phyloP scores from a whole-genome alignment of 805 yeast species.

The Candida peoriensis region DNA sequence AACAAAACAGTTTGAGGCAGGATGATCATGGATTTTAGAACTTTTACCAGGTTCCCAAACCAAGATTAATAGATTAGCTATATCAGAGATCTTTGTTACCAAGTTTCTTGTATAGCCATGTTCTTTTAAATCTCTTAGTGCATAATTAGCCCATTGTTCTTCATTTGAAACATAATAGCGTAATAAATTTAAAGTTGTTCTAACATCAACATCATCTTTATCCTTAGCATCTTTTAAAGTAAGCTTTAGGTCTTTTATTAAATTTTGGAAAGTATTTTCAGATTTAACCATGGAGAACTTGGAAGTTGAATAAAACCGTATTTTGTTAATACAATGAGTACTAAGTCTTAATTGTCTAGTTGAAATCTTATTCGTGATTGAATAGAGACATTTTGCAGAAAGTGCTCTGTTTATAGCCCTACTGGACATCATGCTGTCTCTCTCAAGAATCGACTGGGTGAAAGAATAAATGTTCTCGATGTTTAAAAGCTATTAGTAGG shows the following conservation, averaged over 20 bases:
- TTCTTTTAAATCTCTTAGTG: constrained; percentile 31
- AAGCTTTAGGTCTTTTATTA: constrained; percentile 5
- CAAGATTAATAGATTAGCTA: constrained; percentile 37
- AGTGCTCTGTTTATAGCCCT: too few species aligned
- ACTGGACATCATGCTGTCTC: too few species aligned
- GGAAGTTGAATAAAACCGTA: not conserved
- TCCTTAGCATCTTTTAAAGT: constrained; percentile 1
- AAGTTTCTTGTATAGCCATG: constrained; percentile 32
- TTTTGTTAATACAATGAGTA: too few species aligned
- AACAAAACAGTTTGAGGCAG: constrained; percentile 45
- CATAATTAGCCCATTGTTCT: constrained; percentile 38
- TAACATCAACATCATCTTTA: constrained; percentile 7
- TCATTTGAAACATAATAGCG: constrained; percentile 30
- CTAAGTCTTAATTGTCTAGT: too few species aligned
- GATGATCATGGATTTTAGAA: constrained; percentile 44
- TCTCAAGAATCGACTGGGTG: constrained; percentile 2
- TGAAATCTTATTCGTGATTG: too few species aligned
- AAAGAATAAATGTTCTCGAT: not conserved
- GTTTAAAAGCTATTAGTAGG: not conserved
- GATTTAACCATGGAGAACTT: too few species aligned
- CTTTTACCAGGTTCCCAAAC: constrained; percentile 43
- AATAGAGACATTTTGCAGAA: too few species aligned
- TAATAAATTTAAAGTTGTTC: constrained; percentile 10
- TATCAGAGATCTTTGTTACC: constrained; percentile 35
- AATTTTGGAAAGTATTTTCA: constrained; percentile 4